Percentiles rank a stretch among this genome's conserved stretches.
These are phyloP conservation scores for Camptophora hylomeconis DNA, from an alignment of 2,329 filamentous ascomycete species.

Conservation along the genomic window DNA sequence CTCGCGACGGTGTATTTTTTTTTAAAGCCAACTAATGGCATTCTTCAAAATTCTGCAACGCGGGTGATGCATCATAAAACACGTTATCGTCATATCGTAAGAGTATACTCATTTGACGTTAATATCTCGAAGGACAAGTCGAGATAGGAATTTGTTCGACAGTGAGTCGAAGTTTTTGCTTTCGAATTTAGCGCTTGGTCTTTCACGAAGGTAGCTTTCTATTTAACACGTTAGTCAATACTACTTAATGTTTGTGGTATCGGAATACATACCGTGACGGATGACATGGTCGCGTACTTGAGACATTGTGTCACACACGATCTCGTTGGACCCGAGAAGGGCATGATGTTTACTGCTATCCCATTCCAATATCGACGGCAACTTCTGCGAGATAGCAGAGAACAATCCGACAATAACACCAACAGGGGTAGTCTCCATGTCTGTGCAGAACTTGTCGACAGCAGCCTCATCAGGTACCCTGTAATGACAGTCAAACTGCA, in stretches of 20 bases:
- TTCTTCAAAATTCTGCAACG: too few species aligned
- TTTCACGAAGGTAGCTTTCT: conserved; percentile 79
- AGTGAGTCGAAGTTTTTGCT: conserved; percentile 85
- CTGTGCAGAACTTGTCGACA: conserved; percentile 86
- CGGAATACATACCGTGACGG: conserved; percentile 65
- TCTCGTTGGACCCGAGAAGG: conserved; percentile 75
- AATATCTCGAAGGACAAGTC: conserved; percentile 83
- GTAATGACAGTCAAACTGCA: conserved; percentile 98
- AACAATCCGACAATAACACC: conserved; percentile 94
- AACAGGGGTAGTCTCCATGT: conserved; percentile 93
- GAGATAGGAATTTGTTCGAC: conserved; percentile 94
- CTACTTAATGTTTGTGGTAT: conserved; percentile 1
- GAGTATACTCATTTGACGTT: too few species aligned
- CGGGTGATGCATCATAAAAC: too few species aligned
- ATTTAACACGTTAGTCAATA: conserved; percentile 31
- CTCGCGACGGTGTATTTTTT: too few species aligned
- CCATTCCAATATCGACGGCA: conserved; percentile 87
- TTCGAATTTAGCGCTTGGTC: conserved; percentile 72
- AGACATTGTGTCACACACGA: conserved; percentile 91
- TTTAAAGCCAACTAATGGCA: too few species aligned
- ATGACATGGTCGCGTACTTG: conserved; percentile 86
- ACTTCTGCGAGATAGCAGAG: conserved; percentile 94
- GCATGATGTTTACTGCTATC: conserved; percentile 84
- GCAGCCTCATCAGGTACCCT: conserved; percentile 71
- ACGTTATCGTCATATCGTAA: too few species aligned